Percentiles rank a stretch among this genome's conserved stretches.
Conservation (phyloP, 352 stramenopile species). For the Pythium volutum region DNA sequence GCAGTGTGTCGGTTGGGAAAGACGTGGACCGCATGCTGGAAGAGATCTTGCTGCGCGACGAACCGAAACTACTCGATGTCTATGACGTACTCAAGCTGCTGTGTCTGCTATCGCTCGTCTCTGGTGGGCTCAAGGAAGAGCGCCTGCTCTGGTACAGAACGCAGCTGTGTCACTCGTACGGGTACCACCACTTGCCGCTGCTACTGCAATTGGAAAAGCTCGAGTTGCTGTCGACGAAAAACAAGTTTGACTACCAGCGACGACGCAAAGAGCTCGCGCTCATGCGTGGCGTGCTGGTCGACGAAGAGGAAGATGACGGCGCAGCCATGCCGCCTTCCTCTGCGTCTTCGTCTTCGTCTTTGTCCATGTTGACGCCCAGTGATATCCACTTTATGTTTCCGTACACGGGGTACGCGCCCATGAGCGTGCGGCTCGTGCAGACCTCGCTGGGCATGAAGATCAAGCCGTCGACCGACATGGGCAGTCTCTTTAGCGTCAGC, state of each 20-base stretch:
- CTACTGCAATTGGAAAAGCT: conserved; percentile 75
- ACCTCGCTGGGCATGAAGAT: conserved; percentile 67
- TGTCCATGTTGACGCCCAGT: neutral
- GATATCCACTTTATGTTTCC: conserved; percentile 88
- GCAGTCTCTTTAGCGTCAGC: conserved; percentile 10
- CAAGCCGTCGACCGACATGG: conserved; percentile 31
- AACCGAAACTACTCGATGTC: conserved; percentile 62
- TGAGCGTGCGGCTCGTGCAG: conserved; percentile 81
- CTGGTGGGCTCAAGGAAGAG: conserved; percentile 57
- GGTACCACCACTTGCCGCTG: conserved; percentile 60
- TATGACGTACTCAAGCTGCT: conserved; percentile 77
- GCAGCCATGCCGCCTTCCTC: neutral
- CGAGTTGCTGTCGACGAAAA: conserved; percentile 53
- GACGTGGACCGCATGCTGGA: conserved; percentile 69
- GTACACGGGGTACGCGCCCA: conserved; percentile 79
- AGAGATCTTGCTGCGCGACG: conserved; percentile 54
- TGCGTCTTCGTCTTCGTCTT: neutral
- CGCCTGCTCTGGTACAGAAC: conserved; percentile 61
- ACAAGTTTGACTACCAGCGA: conserved; percentile 61
- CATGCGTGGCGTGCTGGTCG: conserved; percentile 10
- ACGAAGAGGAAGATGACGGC: conserved; percentile 3
- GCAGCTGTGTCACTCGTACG: conserved; percentile 83
- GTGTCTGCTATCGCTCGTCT: conserved; percentile 71
- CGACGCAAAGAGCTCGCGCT: conserved; percentile 24
- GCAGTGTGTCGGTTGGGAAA: conserved; percentile 33